Percentiles rank a stretch among this genome's conserved stretches.
Evolutionary conservation across 129 eudicot species (phyloP).

Genomic region (Artemisia argyi): DNA sequence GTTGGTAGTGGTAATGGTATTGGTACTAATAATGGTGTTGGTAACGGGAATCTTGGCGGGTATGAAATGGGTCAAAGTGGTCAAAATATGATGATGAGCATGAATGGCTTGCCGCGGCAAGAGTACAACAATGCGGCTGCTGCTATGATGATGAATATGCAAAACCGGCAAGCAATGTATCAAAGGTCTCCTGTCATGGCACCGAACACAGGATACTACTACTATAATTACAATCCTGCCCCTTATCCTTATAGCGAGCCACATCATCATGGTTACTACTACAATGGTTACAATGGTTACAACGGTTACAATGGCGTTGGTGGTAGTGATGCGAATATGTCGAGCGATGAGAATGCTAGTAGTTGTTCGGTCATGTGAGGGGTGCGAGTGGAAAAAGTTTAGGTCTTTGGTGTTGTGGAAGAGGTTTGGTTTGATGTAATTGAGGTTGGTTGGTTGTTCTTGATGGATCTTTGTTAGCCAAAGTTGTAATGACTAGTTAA

Average conservation of each 20-base stretch:
- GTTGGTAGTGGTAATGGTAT: conserved; percentile 35
- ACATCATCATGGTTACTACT: conserved; percentile 34
- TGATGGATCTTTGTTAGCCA: conserved; percentile 8
- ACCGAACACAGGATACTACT: conserved; percentile 55
- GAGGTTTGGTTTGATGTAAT: conserved; percentile 18
- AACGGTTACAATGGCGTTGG: neutral
- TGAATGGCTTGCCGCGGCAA: conserved; percentile 37
- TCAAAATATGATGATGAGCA: conserved; percentile 44
- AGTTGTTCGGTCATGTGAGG: conserved; percentile 76
- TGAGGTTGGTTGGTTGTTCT: conserved; percentile 16
- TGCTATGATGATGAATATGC: conserved; percentile 68
- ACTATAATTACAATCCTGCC: conserved; percentile 50
- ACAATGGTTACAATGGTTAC: conserved; percentile 7
- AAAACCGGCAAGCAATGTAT: conserved; percentile 60
- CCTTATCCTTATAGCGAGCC: conserved; percentile 38
- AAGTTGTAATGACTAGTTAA: too few species aligned
- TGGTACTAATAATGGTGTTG: conserved; percentile 34
- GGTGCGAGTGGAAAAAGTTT: conserved; percentile 14
- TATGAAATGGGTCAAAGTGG: conserved; percentile 34
- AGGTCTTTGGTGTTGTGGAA: neutral
- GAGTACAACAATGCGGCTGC: conserved; percentile 40
- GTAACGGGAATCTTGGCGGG: conserved; percentile 27
- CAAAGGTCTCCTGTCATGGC: conserved; percentile 72
- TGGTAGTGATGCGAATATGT: conserved; percentile 32
- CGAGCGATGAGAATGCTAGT: conserved; percentile 64